Evolutionary conservation across 2,329 filamentous ascomycete genomes (phyloP), one percentile per base, ranked within the genome.

Genomic region (Clathrospora elynae): DNA sequence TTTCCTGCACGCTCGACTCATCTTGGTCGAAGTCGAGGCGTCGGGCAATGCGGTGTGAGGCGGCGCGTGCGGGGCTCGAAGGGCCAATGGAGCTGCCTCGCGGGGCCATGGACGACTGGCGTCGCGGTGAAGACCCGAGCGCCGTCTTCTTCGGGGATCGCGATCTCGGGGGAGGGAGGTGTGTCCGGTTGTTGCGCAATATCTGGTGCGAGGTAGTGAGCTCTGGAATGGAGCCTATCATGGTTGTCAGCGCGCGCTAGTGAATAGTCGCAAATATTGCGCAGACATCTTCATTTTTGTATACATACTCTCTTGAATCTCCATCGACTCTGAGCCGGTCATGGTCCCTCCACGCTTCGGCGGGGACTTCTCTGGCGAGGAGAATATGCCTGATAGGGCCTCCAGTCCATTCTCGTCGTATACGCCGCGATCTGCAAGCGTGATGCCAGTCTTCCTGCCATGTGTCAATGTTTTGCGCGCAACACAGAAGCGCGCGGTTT

Each of bases 341-440:
- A 78, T 71, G 10, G 76, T 78, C 1, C 51, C 62, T 13, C 43
- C 55, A 35, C 51, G 55, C 54, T 57, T 67, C 1, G 77, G 74
- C n/a, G 77, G 79, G 39, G 70, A 73, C 61, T 85, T 87, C 54
- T 83, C 81, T 10, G 91, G 90, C 13, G 91, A 96, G 6, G 91
- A 96, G 71, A 96, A 96, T 54, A 97, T 83, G 55, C 83, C 83
- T 23, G 92, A 88, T 45, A 96, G 80, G 23, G 88, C 86, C 67
- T 96, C 90, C 76, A 99, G 84, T 70, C 92, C 93, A 78, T 96
- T 78, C 68, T 95, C 90, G 72, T 97, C 92, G 73, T 90, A 87
- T 48, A 85, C 77, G 37, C 89, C 89, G 41, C 78, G 83, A 62
- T 96, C 89, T 61, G 84, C 82, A 20, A 97, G 72, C 1, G 84